Evolutionary conservation across 108 stramenopile species (phyloP).

Genomic region (Nannochloropsis oceanica): DNA sequence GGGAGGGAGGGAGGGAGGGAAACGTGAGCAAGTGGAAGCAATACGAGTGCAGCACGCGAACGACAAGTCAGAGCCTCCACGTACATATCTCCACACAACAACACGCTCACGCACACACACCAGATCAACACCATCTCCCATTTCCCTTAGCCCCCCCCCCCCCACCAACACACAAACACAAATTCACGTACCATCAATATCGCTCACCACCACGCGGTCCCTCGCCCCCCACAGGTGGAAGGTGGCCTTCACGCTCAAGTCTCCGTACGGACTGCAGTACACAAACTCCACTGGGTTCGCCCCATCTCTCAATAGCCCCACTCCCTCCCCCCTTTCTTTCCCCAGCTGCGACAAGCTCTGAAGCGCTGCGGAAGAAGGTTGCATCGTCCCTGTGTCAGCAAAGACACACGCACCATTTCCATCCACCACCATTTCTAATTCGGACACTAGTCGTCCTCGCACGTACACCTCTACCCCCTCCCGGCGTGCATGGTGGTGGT

Average conservation of each 20-base stretch:
- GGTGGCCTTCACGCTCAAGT: background rate
- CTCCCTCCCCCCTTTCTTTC: background rate
- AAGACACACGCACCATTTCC: background rate
- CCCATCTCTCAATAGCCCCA: background rate
- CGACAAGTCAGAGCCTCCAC: too few relatives aligned
- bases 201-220: background rate
- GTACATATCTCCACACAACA: too few relatives aligned
- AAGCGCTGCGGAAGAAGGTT: background rate
- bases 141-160: too few relatives aligned
- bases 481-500: background rate
- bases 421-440: background rate
- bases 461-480: background rate
- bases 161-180: too few relatives aligned
- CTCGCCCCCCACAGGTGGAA: background rate
- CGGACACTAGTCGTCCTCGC: background rate
- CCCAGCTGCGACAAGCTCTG: background rate
- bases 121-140: too few relatives aligned
- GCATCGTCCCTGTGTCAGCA: background rate
- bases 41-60: too few relatives aligned
- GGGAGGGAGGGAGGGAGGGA: too few relatives aligned
- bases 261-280: background rate
- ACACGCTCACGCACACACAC: too few relatives aligned
- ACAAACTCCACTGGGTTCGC: background rate
- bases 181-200: background rate
- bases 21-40: too few relatives aligned